These are phyloP conservation scores for Phalaenopsis aphrodite DNA, from an alignment of 106 monocot species.

Conservation along the genomic window DNA sequence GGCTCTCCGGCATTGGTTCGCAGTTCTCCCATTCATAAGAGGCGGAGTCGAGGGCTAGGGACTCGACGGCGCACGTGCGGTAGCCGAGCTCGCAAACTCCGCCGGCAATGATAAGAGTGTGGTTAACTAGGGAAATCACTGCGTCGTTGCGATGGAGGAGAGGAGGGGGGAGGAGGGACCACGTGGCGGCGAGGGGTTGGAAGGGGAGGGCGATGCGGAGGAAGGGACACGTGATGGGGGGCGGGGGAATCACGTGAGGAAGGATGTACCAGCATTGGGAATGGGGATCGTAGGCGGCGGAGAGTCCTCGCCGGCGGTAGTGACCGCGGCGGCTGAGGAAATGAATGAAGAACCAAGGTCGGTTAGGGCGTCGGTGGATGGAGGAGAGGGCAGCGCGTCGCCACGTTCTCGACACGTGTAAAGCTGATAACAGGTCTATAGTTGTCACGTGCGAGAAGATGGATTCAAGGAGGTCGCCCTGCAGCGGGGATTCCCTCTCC, in stretches of 20 bases:
- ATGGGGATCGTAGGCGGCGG: constrained; percentile 40
- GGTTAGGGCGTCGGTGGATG: constrained; percentile 23
- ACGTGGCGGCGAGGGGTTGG: constrained; percentile 18
- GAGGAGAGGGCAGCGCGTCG: constrained; percentile 25
- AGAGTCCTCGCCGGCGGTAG: neutral
- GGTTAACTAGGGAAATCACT: constrained; percentile 32
- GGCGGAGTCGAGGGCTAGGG: constrained; percentile 2
- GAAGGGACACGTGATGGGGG: neutral
- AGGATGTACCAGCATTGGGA: constrained; percentile 21
- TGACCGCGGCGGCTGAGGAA: constrained; percentile 8
- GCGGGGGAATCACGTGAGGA: neutral
- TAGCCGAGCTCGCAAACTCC: constrained; percentile 36
- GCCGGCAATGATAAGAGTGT: constrained; percentile 31
- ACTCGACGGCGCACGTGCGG: constrained; percentile 1
- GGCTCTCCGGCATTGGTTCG: constrained; percentile 38
- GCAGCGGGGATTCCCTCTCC: constrained; percentile 7
- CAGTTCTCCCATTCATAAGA: constrained; percentile 13
- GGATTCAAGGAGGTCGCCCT: constrained; percentile 37
- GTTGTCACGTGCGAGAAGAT: constrained; percentile 33
- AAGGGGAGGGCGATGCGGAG: constrained; percentile 14
- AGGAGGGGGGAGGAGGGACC: constrained; percentile 14
- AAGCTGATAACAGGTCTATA: constrained; percentile 29
- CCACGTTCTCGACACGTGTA: constrained; percentile 39
- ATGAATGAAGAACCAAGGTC: constrained; percentile 33
- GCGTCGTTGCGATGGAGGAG: constrained; percentile 39